Evolutionary conservation across 2,329 filamentous ascomycete genomes (phyloP).

Genomic region (Waltergamsia citrina): DNA sequence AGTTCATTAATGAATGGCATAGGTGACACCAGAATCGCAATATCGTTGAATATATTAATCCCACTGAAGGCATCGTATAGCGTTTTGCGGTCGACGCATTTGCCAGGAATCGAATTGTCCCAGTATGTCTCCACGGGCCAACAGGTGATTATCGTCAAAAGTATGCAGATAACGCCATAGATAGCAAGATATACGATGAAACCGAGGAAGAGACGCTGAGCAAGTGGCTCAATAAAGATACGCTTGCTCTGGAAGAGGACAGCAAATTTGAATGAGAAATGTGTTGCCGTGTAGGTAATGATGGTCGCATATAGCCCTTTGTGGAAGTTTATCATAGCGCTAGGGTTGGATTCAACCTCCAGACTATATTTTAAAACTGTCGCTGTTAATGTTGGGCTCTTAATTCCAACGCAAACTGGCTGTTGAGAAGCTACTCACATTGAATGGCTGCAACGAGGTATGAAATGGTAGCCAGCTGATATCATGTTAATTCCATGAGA

Average conservation of each 20-base stretch:
- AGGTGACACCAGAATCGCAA: slow-evolving; percentile 16
- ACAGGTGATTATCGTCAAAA: neutral
- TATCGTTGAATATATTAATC: slow-evolving; percentile 21
- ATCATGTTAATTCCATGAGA: too few species aligned
- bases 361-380: too few species aligned
- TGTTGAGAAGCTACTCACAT: too few species aligned
- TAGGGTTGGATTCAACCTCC: too few species aligned
- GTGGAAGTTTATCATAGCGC: neutral
- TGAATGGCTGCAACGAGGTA: too few species aligned
- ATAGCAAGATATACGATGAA: neutral
- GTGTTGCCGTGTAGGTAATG: neutral
- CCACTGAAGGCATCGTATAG: slow-evolving; percentile 17
- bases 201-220: neutral
- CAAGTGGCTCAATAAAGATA: neutral
- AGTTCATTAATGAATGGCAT: slow-evolving; percentile 21
- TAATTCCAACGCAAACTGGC: too few species aligned
- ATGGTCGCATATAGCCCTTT: neutral
- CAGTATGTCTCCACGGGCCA: slow-evolving; percentile 16
- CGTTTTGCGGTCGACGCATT: slow-evolving; percentile 11
- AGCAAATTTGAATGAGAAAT: neutral
- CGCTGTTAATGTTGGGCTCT: too few species aligned
- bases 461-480: too few species aligned
- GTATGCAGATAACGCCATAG: neutral
- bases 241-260: neutral
- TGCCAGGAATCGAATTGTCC: slow-evolving; percentile 12